Percentiles rank a stretch among this genome's conserved stretches.
phyloP scores from a whole-genome alignment of 352 stramenopile genomes.

The Phytophthora cactorum region DNA sequence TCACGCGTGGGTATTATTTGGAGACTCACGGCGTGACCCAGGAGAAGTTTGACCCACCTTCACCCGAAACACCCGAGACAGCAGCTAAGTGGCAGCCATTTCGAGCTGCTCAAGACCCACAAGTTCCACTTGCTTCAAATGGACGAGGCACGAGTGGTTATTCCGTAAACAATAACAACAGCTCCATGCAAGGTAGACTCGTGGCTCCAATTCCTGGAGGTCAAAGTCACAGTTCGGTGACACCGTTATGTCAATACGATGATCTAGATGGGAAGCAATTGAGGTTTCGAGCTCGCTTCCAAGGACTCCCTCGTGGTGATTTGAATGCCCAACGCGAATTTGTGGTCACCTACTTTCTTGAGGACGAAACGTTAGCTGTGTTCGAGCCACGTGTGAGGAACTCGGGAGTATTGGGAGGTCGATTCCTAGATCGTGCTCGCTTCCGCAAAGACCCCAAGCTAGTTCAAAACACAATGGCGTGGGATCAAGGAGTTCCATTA shows the following conservation, averaged over 20 bases:
- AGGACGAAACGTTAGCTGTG: conserved; percentile 79
- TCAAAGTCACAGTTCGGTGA: conserved; percentile 16
- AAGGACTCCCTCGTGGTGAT: conserved; percentile 39
- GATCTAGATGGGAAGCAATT: conserved; percentile 71
- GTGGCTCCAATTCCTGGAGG: conserved; percentile 34
- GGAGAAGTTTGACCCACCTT: conserved; percentile 46
- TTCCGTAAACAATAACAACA: conserved; percentile 39
- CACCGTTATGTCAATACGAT: conserved; percentile 43
- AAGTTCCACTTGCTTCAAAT: conserved; percentile 18
- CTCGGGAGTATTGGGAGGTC: conserved; percentile 64
- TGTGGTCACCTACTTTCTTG: conserved; percentile 81
- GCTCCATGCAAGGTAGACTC: conserved; percentile 36
- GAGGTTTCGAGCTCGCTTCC: conserved; percentile 75
- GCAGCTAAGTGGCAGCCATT: conserved; percentile 70
- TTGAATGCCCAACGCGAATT: conserved; percentile 66
- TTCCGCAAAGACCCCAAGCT: conserved; percentile 57
- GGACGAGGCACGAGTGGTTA: conserved; percentile 33
- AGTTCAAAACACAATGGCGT: neutral
- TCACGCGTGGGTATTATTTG: conserved; percentile 92
- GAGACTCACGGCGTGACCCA: conserved; percentile 85
- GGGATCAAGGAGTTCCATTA: conserved; percentile 11
- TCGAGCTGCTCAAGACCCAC: conserved; percentile 23
- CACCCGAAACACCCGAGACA: conserved; percentile 1
- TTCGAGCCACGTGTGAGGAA: conserved; percentile 78
- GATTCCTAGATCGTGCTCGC: conserved; percentile 78